Base-by-base conservation (phyloP, 2,329 filamentous ascomycete species). In the Fusarium sp. region DNA sequence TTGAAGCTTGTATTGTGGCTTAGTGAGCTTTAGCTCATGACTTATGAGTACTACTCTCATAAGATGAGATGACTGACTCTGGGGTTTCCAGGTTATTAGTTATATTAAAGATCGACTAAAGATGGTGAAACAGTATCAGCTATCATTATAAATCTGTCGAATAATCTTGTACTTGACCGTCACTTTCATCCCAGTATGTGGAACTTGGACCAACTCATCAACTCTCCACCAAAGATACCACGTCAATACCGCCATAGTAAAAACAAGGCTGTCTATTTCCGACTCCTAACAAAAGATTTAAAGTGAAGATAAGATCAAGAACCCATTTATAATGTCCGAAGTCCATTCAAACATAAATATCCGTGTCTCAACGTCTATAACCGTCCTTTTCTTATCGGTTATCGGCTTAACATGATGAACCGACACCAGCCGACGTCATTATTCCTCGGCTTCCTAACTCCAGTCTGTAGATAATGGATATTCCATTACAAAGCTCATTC, bases 361-460 rank as follows among this genome's bases (percentile, higher is more conserved):
- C 61, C 59, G 58, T 40, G 54, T 30, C 15, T 16, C 43, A 43
- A 34, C 32, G 20, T 27, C 45, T 49, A 40, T 44, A n/a, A n/a
- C 29, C 49, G 34, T 44, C 30, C 45, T 38, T 46, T 20, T 49
- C 54, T 69, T 72, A 72, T 71, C 68, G 64, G 68, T 72, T 71
- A 72, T 71, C 69, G 69, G 69, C 69, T 71, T 66, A 72, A 62
- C 27, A 42, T 51, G 9, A 70, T 53, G 54, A 59, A 72, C 70
- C 70, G 70, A 72, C 58, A 59, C 57, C 49, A 72, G 57, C 70
- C 70, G 70, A 72, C 70, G 58, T 72, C 70, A 72, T 70, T 51
- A 61, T 68, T 51, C 51, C 63, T 63, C 59, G 58, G 65, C 58
- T 47, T 60, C n/a, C 27, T 11, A 29, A 66, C 27, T 44, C 34